A percentile compares a stretch with the other conserved stretches of the same genome.
phyloP scores from a whole-genome alignment of 192 early-diverging fungal genomes.

The Backusella westeae region DNA sequence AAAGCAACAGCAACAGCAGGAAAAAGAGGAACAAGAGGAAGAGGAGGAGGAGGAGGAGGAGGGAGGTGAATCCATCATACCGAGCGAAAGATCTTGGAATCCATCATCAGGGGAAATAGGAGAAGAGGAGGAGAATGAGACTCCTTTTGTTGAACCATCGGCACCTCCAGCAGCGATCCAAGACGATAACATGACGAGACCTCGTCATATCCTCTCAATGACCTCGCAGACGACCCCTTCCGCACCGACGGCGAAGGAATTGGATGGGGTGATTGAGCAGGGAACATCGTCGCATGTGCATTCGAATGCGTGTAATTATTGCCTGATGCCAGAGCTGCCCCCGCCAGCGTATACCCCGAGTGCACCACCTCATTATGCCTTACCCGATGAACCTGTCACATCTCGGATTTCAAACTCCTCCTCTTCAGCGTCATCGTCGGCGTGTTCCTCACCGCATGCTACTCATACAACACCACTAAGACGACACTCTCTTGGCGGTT shows the following conservation, averaged over 20 bases:
- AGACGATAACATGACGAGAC: not conserved
- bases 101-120: not conserved
- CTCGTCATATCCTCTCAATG: conserved; percentile 2
- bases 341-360: conserved; percentile 32
- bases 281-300: not conserved
- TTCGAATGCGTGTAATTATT: not conserved
- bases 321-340: conserved; percentile 11
- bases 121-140: not conserved
- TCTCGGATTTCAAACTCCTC: conserved; percentile 21
- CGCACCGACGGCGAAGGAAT: conserved; percentile 26
- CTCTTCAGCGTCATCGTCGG: conserved; percentile 1
- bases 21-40: not conserved
- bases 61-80: not conserved
- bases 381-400: not conserved
- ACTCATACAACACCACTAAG: not conserved
- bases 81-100: not conserved
- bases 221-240: conserved; percentile 19
- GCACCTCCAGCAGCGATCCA: conserved; percentile 18
- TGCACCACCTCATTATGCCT: conserved; percentile 22
- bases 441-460: not conserved
- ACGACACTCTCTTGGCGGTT: not conserved
- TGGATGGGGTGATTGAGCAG: conserved; percentile 1
- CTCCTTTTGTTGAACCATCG: conserved; percentile 4
- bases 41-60: not conserved
- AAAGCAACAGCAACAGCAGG: not conserved